Evolutionary conservation across 495 filamentous ascomycete species (phyloP).

Genomic region (Xylaria castorea): DNA sequence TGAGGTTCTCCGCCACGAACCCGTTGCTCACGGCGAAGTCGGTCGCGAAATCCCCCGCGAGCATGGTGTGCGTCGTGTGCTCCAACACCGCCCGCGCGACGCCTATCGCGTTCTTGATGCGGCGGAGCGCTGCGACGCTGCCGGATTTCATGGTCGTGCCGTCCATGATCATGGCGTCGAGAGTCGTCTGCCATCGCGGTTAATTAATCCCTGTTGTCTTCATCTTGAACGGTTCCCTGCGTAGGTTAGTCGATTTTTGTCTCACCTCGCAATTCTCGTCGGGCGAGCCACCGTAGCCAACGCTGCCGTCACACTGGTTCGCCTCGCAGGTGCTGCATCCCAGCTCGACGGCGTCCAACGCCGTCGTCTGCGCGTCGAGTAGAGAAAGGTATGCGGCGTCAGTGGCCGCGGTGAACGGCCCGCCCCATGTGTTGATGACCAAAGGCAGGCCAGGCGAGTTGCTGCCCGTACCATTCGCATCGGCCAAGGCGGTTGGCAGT

Average conservation of each 20-base stretch:
- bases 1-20: constrained; percentile 48
- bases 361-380: constrained; percentile 34
- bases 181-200: constrained; percentile 42
- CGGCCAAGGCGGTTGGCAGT: constrained; percentile 8
- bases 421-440: constrained; percentile 56
- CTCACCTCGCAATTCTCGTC: constrained; percentile 54
- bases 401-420: constrained; percentile 54
- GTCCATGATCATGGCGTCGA: constrained; percentile 56
- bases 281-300: constrained; percentile 56
- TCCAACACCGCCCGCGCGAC: constrained; percentile 55
- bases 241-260: neutral
- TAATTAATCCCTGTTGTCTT: constrained; percentile 18
- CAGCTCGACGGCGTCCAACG: constrained; percentile 51
- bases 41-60: constrained; percentile 55
- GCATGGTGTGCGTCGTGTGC: constrained; percentile 53
- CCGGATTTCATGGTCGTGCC: constrained; percentile 53
- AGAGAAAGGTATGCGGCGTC: constrained; percentile 53
- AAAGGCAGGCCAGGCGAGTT: constrained; percentile 49
- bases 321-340: constrained; percentile 54
- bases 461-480: neutral
- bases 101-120: constrained; percentile 50
- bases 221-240: neutral
- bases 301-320: constrained; percentile 54
- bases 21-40: constrained; percentile 54
- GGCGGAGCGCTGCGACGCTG: constrained; percentile 53